Evolutionary conservation across 2,329 filamentous ascomycete species (phyloP), one percentile per base, ranked within the genome.

Genomic region (Shiraia bambusicola): DNA sequence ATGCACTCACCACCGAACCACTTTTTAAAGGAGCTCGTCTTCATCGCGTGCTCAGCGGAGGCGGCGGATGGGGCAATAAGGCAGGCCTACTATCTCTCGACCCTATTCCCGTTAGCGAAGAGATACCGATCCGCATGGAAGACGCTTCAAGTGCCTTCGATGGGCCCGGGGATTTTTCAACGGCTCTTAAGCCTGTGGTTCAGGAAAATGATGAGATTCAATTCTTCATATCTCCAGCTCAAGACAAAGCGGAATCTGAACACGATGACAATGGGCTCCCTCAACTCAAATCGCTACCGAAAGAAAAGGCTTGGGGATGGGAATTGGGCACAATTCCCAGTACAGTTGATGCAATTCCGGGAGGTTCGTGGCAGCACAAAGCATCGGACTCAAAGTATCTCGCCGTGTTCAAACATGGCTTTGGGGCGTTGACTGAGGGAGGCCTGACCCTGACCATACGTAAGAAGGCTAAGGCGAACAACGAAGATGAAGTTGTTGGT

Each of bases 21-120:
- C n/a, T 67, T 3, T 28, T 34, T 3, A 28, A 40, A 27, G 69
- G 71, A 17, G 70, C 65, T 14, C 67, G 69, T 32, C 58, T 79
- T n/a, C 69, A 72, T 52, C 70, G 69, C 38, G 67, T 73, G 77
- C 80, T 91, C 49, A 90, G 87, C 57, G 88, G 88, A 4, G 88
- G 88, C 32, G 88, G 88, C 29, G 88, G 88, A 14, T 94, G 88
- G 88, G 88, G 88, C 12, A 74, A 79, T 41, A 93, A 92, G 64
- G 82, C 86, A 56, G 88, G 88, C 0, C 72, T 94, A 0, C 71
- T 94, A 3, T 88, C 88, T 5, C 75, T 94, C 3, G 88, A 93
- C 58, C 87, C 88, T 2, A 47, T 55, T 17, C 44, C 58, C 8
- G 29, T 31, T 7, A 50, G 30, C 17, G 31, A 43, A 17, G 25